Base-by-base conservation (phyloP, 1,284 basidiomycete species). In the Macrocystidia cucumis region DNA sequence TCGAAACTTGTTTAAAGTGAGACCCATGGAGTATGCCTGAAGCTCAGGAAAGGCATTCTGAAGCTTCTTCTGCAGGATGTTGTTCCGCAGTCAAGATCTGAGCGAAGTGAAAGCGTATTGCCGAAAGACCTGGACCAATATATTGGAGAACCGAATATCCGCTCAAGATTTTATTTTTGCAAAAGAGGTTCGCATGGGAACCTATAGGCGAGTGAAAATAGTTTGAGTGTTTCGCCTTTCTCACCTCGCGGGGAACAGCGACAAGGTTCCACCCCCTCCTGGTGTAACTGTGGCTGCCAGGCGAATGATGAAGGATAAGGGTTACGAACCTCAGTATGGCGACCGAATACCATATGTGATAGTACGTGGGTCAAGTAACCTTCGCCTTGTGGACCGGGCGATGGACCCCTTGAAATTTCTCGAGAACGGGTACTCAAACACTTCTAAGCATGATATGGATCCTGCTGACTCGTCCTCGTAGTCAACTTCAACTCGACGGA, bases 311-410 rank as follows among this genome's bases (percentile, higher is more conserved):
- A 57, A 76, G 29, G 95, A 98, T 55, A 78, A 80, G 1, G 75
- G 82, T 18, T 75, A 83, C 41, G 91, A 96, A 52, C 74, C 87
- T 1, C 91, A 93, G 49, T 93, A 96, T 48, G 91, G 87, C 9
- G 93, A 98, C 52, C 78, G 95, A 17, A 77, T 98, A 2, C 91
- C 92, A 0, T 98, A 97, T 55, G 74, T 98, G 27, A 88, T 98
- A 37, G 65, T 71, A 9, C 57, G 79, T 31, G 83, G 88, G 2
- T 69, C 73, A 24, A 74, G 78, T 0, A 72, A 79, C 1, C 60
- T 74, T 1, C 73, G 82, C 34, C 69, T 98, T 9, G 83, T 89
- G 13, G 89, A 96, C 45, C 70, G 86, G 43, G 91, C 91, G 0
- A 65, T 88, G 28, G 72, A 78, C 25, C 92, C 92, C 0, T 69